phyloP scores from a whole-genome alignment of 805 yeast genomes.

The Candida vartiovaarae region DNA sequence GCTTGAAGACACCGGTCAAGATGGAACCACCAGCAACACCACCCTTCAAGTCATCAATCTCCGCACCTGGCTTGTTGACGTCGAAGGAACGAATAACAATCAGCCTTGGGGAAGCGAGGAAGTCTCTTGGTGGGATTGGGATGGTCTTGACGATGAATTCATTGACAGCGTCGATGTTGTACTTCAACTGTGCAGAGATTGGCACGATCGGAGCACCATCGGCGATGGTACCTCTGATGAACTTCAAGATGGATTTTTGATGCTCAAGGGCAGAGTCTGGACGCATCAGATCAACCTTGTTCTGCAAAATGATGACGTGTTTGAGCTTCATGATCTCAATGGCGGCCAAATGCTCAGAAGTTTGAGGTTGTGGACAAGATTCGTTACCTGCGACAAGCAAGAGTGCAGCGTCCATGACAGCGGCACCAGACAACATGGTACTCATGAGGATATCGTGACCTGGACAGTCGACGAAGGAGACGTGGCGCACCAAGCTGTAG shows the following conservation, averaged over 20 bases:
- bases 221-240: conserved; percentile 96
- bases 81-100: conserved; percentile 98
- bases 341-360: conserved; percentile 98
- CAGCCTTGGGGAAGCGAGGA: conserved; percentile 85
- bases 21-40: conserved; percentile 99
- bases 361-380: conserved; percentile 99
- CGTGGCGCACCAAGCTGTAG: conserved; percentile 88
- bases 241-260: conserved; percentile 83
- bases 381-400: conserved; percentile 96
- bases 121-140: conserved; percentile 96
- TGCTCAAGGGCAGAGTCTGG: conserved; percentile 96
- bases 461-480: conserved; percentile 98
- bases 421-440: conserved; percentile 99
- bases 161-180: conserved; percentile 97
- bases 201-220: conserved; percentile 99
- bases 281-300: conserved; percentile 97
- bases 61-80: conserved; percentile 98
- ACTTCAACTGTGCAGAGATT: conserved; percentile 96
- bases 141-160: conserved; percentile 91
- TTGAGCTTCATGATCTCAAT: conserved; percentile 98
- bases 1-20: conserved; percentile 90
- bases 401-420: conserved; percentile 99
- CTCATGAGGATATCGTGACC: conserved; percentile 99
- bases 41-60: conserved; percentile 93
- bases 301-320: conserved; percentile 93